A percentile compares a stretch with the other conserved stretches of the same genome.
Evolutionary conservation across 169 alveolate species (phyloP).

Genomic region (Plasmodium yoelii): DNA sequence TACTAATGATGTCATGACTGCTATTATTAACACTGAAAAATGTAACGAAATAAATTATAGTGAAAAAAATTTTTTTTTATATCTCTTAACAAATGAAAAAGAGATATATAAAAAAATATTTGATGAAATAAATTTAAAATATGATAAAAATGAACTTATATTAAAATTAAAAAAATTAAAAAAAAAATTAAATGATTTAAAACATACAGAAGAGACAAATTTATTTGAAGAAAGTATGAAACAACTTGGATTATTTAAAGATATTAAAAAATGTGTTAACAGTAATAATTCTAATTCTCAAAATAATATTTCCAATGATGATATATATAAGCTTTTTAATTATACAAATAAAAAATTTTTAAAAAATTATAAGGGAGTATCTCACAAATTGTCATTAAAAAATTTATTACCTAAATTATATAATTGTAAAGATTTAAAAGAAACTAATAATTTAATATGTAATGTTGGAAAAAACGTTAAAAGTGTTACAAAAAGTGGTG

Average conservation of each 20-base stretch:
- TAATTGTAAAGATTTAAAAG: conserved; percentile 36
- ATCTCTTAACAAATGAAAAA: conserved; percentile 23
- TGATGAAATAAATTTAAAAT: conserved; percentile 11
- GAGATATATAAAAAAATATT: conserved; percentile 33
- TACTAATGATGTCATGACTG: conserved; percentile 50
- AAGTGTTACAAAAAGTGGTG: background rate
- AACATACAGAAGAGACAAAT: conserved; percentile 31
- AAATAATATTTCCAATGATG: too few species aligned
- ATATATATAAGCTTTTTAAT: too few species aligned
- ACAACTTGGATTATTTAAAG: conserved; percentile 25
- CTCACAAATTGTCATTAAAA: conserved; percentile 25
- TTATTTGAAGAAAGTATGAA: conserved; percentile 21
- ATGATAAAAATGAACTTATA: conserved; percentile 35
- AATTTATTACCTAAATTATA: conserved; percentile 49
- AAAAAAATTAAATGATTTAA: conserved; percentile 19
- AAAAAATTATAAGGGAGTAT: too few species aligned
- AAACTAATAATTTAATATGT: conserved; percentile 23
- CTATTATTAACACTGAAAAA: conserved; percentile 23
- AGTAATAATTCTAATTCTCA: background rate
- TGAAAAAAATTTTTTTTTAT: conserved; percentile 26
- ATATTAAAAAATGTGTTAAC: background rate
- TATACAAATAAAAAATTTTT: too few species aligned
- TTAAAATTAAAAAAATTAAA: conserved; percentile 25
- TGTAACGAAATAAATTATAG: conserved; percentile 16
- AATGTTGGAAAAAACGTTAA: conserved; percentile 13